Base-by-base conservation (phyloP, 73 alveolate species). In the Paramecium bursaria region DNA sequence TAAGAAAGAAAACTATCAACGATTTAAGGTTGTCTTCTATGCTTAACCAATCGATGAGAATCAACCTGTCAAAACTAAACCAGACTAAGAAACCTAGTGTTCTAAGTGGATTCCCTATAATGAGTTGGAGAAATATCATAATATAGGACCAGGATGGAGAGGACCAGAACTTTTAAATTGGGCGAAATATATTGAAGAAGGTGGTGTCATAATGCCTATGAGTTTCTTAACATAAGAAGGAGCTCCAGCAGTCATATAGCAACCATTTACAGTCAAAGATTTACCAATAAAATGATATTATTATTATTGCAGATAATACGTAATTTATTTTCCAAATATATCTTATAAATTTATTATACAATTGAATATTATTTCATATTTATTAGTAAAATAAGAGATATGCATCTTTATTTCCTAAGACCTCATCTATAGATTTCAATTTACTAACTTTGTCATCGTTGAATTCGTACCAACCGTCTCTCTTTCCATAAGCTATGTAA, bases 31-130 rank as follows among this genome's bases (percentile, higher is more conserved):
- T 14, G 80, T 92, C 39, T 86, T 86, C 73, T 92, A 86, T 74
- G 97, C 92, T 4, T 90, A 90, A 60, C 95, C 97, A 10, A 52
- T 67, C 14, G 94, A 90, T 54, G 50, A 86, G 17, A 86, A 85
- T 3, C 85, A 91, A 76, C 47, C 15, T 0, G 95, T 94, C 1
- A 92, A 92, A 48, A 44, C 55, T 22, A 57, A 31, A 31, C 88
- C 90, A 0, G 95, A 92, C 42, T 19, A 15, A 19, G 82, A 67
- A n/a, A 15, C 50, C 13, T 19, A 21, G 17, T 48, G 7, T 39
- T 4, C 25, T 21, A 10, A 55, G 50, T 75, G 79, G 88, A 60
- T 75, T 3, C 22, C 46, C 31, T 75, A 33, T 31, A 50, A 48
- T 17, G 88, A 75, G 23, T 51, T 75, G 21, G 75, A 54, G 39